A percentile compares a stretch with the other conserved stretches of the same genome.
phyloP scores from a whole-genome alignment of 2,329 filamentous ascomycete genomes.

The Phaeosphaeriaceae sp. region DNA sequence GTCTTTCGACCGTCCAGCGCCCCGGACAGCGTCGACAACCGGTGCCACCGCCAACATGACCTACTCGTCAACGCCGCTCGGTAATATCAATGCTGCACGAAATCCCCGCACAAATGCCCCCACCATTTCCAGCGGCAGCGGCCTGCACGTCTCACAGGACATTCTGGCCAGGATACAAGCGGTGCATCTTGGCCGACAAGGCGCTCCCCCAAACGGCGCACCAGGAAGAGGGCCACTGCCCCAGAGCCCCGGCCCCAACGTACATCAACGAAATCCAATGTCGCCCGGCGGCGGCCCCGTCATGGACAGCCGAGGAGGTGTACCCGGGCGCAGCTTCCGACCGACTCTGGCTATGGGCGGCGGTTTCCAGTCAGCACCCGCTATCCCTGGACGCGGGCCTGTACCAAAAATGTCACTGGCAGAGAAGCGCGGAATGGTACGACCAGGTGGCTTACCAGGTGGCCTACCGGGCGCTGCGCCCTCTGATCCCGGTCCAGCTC shows the following conservation, averaged over 20 bases:
- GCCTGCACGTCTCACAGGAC: slow-evolving; percentile 63
- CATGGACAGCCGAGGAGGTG: slow-evolving; percentile 44
- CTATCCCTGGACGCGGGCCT: slow-evolving; percentile 54
- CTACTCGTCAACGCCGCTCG: slow-evolving; percentile 82
- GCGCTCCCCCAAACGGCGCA: slow-evolving; percentile 54
- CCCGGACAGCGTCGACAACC: slow-evolving; percentile 67
- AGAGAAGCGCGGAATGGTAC: slow-evolving; percentile 66
- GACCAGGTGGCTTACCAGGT: slow-evolving; percentile 60
- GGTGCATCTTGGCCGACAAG: slow-evolving; percentile 70
- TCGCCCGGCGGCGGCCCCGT: slow-evolving; percentile 33
- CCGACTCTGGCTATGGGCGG: slow-evolving; percentile 36
- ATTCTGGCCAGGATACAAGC: slow-evolving; percentile 74
- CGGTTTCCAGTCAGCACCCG: slow-evolving; percentile 57
- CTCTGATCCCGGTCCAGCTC: slow-evolving; percentile 47
- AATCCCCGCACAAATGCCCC: slow-evolving; percentile 55
- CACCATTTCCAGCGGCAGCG: slow-evolving; percentile 56
- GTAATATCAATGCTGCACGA: slow-evolving; percentile 74
- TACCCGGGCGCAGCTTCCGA: slow-evolving; percentile 54
- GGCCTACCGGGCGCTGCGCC: slow-evolving; percentile 54
- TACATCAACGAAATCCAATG: slow-evolving; percentile 24
- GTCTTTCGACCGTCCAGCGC: slow-evolving; percentile 55
- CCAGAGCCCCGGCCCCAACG: slow-evolving; percentile 34
- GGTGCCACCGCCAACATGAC: slow-evolving; percentile 65
- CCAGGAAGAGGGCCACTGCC: slow-evolving; percentile 32
- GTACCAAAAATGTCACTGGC: slow-evolving; percentile 66